These are phyloP conservation scores for Tremella fuciformis DNA, from an alignment of 768 basidiomycete genomes.

Conservation along the genomic window DNA sequence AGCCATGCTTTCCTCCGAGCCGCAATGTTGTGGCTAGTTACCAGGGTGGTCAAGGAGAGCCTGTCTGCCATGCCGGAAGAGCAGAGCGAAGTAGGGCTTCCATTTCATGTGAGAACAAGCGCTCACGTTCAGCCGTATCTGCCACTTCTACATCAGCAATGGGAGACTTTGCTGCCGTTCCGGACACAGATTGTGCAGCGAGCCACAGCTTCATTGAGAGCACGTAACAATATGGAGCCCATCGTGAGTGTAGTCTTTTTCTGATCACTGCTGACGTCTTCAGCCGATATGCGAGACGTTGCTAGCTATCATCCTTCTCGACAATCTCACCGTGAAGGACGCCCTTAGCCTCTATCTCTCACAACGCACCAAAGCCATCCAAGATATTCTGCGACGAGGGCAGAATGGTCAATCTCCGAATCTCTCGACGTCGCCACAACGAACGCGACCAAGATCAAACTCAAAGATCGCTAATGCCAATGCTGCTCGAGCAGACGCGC, in stretches of 20 bases:
- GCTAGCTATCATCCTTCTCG: slow-evolving; percentile 80
- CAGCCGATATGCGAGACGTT: slow-evolving; percentile 75
- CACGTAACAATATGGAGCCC: slow-evolving; percentile 55
- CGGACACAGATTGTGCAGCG: slow-evolving; percentile 83
- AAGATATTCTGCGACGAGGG: slow-evolving; percentile 26
- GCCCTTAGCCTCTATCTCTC: slow-evolving; percentile 67
- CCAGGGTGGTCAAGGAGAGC: slow-evolving; percentile 77
- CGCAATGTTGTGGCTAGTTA: slow-evolving; percentile 80
- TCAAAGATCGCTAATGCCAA: slow-evolving; percentile 21
- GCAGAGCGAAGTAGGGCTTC: slow-evolving; percentile 58
- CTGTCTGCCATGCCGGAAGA: slow-evolving; percentile 65
- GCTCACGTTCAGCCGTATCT: slow-evolving; percentile 65
- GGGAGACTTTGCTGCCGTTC: slow-evolving; percentile 84
- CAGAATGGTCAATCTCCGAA: background rate
- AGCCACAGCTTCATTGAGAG: slow-evolving; percentile 76
- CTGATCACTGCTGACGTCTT: slow-evolving; percentile 14
- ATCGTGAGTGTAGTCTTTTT: slow-evolving; percentile 42
- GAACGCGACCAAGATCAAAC: slow-evolving; percentile 14
- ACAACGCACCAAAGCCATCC: slow-evolving; percentile 56
- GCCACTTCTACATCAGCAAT: slow-evolving; percentile 84
- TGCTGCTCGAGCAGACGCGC: slow-evolving; percentile 1
- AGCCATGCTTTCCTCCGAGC: slow-evolving; percentile 74
- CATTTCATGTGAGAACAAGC: slow-evolving; percentile 59
- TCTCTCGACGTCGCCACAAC: background rate
- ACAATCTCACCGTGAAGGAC: slow-evolving; percentile 74